Base-by-base conservation (phyloP, 305 asterid species). In the Fraxinus angustifolia region DNA sequence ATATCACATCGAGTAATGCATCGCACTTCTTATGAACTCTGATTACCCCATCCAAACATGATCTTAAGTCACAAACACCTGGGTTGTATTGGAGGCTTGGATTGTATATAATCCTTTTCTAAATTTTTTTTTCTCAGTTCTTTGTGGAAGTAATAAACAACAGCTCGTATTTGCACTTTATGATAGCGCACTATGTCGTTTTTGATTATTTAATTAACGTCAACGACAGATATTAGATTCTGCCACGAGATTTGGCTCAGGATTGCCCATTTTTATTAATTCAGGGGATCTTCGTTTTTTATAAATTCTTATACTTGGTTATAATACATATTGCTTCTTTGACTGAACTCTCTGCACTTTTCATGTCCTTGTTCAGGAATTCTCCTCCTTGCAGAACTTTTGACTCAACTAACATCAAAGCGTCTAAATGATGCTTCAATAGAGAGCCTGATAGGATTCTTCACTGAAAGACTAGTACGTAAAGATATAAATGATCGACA, bases 381-480 rank as follows among this genome's bases (percentile, higher is more conserved):
- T 85, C 96, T 92, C 80, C 87, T 93, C 82, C 94, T 96, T 3
- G 99, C 94, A 74, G 97, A 94, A 87, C 58, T 94, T 82, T 58
- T 94, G 91, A 87, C 71, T 8, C 89, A 76, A 84, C 86, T 94
- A 84, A 70, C 88, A 30, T 81, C 86, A 76, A 92, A 91, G 91
- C 93, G 90, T 77, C 85, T 96, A 56, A 83, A 78, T 70, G 87
- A 85, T 79, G 78, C 96, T 70, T 89, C 93, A 60, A 84, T 96
- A 82, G 92, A 87, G 85, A 91, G 92, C 89, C 89, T 94, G 79
- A 88, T 90, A 86, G 93, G 90, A 79, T 96, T 94, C 90, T 94
- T 96, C 88, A 84, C 94, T 19, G 97, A 92, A 82, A 90, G 94
- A 85, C 92, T 96, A 97, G 99, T 96, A 83, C 89, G 97, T 85